phyloP scores from a whole-genome alignment of 768 basidiomycete genomes.

The Mycena olivaceomarginata region DNA sequence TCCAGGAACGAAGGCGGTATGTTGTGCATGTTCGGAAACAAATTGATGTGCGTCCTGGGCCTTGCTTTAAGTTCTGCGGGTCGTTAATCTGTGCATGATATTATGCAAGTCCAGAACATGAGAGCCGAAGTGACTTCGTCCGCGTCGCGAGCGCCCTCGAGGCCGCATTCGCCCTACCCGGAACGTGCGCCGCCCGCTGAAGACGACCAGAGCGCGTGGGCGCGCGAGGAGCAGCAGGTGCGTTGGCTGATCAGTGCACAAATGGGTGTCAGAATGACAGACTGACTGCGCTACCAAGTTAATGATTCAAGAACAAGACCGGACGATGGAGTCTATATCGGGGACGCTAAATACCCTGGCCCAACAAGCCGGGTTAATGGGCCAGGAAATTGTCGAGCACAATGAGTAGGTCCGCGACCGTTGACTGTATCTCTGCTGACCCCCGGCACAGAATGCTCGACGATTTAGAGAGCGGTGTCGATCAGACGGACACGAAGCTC shows the following conservation, averaged over 20 bases:
- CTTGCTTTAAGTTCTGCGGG: constrained; percentile 2
- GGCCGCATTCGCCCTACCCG: constrained; percentile 57
- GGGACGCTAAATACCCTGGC: constrained; percentile 91
- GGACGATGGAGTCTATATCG: constrained; percentile 90
- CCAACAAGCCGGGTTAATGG: constrained; percentile 96
- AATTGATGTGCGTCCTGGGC: constrained; percentile 77
- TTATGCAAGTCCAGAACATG: constrained; percentile 81
- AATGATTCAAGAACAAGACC: constrained; percentile 92
- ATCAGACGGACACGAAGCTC: constrained; percentile 80
- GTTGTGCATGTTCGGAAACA: constrained; percentile 84
- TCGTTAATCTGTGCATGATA: constrained; percentile 52
- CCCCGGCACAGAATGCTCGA: constrained; percentile 79
- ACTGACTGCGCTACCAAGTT: constrained; percentile 66
- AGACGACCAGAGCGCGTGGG: constrained; percentile 88
- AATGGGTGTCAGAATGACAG: not conserved
- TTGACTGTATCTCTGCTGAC: not conserved
- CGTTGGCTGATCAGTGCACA: constrained; percentile 29
- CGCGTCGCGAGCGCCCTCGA: constrained; percentile 48
- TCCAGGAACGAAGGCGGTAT: constrained; percentile 84
- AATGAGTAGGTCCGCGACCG: constrained; percentile 78
- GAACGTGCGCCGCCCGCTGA: constrained; percentile 54
- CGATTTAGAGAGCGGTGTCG: constrained; percentile 86
- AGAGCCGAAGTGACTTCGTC: constrained; percentile 72
- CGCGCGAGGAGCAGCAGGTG: constrained; percentile 90
- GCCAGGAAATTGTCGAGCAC: constrained; percentile 93